These are phyloP conservation scores for Tripidium arundinaceum DNA, from an alignment of 202 grass and related monocot genomes.

Conservation along the genomic window DNA sequence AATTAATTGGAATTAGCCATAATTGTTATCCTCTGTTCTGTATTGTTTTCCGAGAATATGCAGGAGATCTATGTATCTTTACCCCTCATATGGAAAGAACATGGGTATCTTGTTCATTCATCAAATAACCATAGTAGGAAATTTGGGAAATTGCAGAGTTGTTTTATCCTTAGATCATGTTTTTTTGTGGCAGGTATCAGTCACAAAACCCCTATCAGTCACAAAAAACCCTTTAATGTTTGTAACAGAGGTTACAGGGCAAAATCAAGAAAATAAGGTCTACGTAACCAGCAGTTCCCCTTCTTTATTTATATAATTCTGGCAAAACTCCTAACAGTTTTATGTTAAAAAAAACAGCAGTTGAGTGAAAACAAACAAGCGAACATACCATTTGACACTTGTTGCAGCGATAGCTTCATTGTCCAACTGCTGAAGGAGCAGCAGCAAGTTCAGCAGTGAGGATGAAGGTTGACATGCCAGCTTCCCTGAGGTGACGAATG, in stretches of 20 bases:
- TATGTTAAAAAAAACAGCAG: background rate
- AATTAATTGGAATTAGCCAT: background rate
- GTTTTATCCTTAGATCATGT: background rate
- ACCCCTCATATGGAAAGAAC: background rate
- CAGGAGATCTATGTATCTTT: background rate
- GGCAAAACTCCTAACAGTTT: background rate
- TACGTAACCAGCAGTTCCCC: background rate
- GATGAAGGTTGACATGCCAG: conserved; percentile 68
- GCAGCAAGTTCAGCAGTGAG: conserved; percentile 71
- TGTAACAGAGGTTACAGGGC: background rate
- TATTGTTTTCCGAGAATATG: background rate
- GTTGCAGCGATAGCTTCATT: background rate
- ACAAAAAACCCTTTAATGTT: too few species aligned
- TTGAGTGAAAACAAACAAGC: conserved; percentile 11
- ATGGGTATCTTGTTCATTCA: background rate
- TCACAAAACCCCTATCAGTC: too few species aligned
- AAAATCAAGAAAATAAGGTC: background rate
- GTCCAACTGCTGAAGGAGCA: conserved; percentile 16
- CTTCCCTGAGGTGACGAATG: conserved; percentile 64
- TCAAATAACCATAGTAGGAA: background rate
- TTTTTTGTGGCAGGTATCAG: background rate
- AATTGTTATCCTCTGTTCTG: background rate
- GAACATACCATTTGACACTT: conserved; percentile 21
- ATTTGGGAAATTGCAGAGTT: background rate
- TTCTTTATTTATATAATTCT: background rate